Evolutionary conservation across 129 eudicot species (phyloP), one percentile per base, ranked within the genome.

Genomic region (Flaveria sonorensis): DNA sequence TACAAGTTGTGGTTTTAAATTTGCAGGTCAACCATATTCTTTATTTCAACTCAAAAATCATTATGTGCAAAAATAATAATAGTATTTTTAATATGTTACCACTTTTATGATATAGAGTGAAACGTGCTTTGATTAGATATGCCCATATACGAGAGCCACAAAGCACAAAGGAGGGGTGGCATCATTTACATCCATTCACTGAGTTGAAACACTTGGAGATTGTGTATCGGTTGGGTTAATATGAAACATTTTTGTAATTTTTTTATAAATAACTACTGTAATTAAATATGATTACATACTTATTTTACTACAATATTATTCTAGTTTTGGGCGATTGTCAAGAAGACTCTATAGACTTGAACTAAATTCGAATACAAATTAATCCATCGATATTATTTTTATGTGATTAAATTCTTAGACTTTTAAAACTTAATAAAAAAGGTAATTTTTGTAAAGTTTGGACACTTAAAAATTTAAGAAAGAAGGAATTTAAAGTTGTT

Each of bases 101-200:
- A 70, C 70, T 45, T 69, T 42, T 12, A 60, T 1, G 64, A 21
- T 57, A 21, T 10, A 57, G 36, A 57, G 32, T 20, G 16, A 43
- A 79, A 70, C 64, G 71, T 70, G 26, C 23, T 28, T 71, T 40
- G 50, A 79, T 30, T 48, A 72, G 69, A 61, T 57, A 15, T 79
- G 77, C 19, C 20, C 28, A 61, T 60, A 21, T 23, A 70, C 19
- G 3, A 47, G 63, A 66, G 66, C 74, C 81, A 66, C 73, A 67
- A 65, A 67, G 70, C 43, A 52, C 42, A 11, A 39, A 51, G 11
- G 67, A 77, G 32, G 64, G 73, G 74, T 66, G 81, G 67, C 74
- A 66, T 15, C 45, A 51, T 66, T 77, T 28, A 52, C 55, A 66
- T 76, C 64, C 73, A 51, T 67, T 76, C 70, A 9, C 64, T 57